Base-by-base conservation (phyloP, 192 early-diverging fungal species). In the Pilobolus umbonatus region DNA sequence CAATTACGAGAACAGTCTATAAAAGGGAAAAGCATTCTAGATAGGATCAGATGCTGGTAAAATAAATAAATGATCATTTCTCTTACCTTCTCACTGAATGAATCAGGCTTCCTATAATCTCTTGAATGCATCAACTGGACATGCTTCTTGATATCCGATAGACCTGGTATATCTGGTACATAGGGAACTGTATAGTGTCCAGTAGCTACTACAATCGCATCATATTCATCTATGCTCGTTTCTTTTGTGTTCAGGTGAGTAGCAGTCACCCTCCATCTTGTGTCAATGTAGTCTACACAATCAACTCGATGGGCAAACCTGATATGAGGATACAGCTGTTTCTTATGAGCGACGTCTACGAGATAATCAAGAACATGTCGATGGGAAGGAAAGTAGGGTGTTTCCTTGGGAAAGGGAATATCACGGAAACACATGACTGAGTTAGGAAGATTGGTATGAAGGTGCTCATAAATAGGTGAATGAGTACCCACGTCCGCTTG, bases 371-470 rank as follows among this genome's bases (percentile, higher is more conserved):
- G 39, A 4, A 82, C 71, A 4, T 75, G 49, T 3, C 17, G 24
- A 55, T 73, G 76, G 26, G 34, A n/a, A 6, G 78, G 75, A 51
- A 74, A 83, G n/a, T 69, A 47, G 5, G 74, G 69, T 2, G 60
- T 53, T 1, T 64, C 24, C 0, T 19, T 2, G 9, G 61, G 65
- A 34, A 80, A 83, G 4, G 67, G 60, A 19, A 67, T 34, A 46
- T 71, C 74, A 3, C 68, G 63, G 50, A 67, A 80, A 36, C 71
- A 65, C 81, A 83, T 83, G 2, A 80, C 72, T 21, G 68, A 64
- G 7, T 47, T 75, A 24, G 81, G 76, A n/a, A 83, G 39, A 43
- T 83, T 83, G 19, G 81, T 76, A 32, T 67, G 66, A 1, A 83
- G 58, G 9, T 66, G 57, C n/a, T 65, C 55, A 53, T 83, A 80